Conservation (phyloP, 495 filamentous ascomycete species). For the Daldinia vernicosa region DNA sequence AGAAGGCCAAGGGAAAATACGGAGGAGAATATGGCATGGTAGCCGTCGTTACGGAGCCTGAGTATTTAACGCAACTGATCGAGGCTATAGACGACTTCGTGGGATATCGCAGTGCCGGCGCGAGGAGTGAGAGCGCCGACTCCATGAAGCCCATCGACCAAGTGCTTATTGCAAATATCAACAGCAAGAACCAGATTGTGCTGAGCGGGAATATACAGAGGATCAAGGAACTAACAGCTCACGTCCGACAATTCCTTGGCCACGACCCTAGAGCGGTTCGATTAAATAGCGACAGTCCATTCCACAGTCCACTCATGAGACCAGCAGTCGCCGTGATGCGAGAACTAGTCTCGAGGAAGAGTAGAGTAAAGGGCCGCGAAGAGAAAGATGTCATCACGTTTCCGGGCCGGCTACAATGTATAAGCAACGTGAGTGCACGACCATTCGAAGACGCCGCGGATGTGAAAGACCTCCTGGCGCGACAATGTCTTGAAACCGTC, state of each 20-base stretch:
- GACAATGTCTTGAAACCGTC: conserved; percentile 87
- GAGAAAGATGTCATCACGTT: conserved; percentile 68
- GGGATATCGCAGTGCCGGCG: conserved; percentile 68
- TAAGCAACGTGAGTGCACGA: conserved; percentile 84
- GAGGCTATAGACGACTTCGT: conserved; percentile 82
- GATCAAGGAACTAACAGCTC: conserved; percentile 85
- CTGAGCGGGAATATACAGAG: conserved; percentile 85
- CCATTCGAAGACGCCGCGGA: conserved; percentile 78
- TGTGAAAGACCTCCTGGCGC: conserved; percentile 76
- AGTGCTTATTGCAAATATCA: conserved; percentile 93
- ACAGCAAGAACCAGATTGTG: conserved; percentile 95
- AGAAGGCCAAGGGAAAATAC: conserved; percentile 65
- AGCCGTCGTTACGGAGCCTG: conserved; percentile 84
- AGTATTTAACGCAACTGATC: conserved; percentile 73
- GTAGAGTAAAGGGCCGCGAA: conserved; percentile 56
- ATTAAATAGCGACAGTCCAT: conserved; percentile 89
- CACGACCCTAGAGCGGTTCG: conserved; percentile 90
- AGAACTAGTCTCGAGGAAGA: conserved; percentile 64
- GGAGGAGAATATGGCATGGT: conserved; percentile 93
- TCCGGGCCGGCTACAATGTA: conserved; percentile 75
- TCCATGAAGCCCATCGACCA: conserved; percentile 79
- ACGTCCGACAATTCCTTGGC: conserved; percentile 90
- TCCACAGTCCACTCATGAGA: conserved; percentile 92
- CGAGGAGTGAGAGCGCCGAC: conserved; percentile 71
- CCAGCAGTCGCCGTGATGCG: conserved; percentile 80